phyloP scores from a whole-genome alignment of 306 rosid genomes.

The Vigna trinervia region DNA sequence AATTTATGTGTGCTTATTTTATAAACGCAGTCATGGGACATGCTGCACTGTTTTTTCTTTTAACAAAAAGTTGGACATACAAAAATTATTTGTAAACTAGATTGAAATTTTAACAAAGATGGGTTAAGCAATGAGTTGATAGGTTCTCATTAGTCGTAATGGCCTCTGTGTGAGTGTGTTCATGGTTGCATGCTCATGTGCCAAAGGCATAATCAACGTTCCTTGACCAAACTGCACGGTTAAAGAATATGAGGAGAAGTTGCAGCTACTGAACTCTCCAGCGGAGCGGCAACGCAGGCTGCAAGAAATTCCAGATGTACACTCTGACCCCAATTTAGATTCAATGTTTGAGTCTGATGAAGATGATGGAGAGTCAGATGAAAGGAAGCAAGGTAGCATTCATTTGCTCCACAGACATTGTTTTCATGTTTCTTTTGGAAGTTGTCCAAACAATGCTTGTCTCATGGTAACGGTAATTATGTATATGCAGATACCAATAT shows the following conservation, averaged over 20 bases:
- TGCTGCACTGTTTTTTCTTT: conserved; percentile 27
- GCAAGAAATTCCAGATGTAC: conserved; percentile 67
- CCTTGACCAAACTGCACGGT: conserved; percentile 83
- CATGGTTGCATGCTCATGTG: background rate
- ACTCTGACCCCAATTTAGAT: conserved; percentile 79
- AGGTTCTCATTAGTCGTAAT: conserved; percentile 29
- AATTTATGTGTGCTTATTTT: conserved; percentile 30
- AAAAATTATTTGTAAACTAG: conserved; percentile 26
- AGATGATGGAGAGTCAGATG: conserved; percentile 57
- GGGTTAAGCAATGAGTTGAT: conserved; percentile 34
- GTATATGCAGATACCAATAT: conserved; percentile 66
- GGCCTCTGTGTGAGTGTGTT: conserved; percentile 36
- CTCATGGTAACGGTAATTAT: conserved; percentile 49
- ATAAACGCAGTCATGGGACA: conserved; percentile 32
- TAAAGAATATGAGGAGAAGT: conserved; percentile 73
- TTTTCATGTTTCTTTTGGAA: conserved; percentile 43
- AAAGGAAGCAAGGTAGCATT: conserved; percentile 68
- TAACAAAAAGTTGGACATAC: conserved; percentile 20
- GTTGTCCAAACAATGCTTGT: conserved; percentile 36
- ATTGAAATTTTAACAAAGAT: conserved; percentile 33
- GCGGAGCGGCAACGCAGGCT: conserved; percentile 81
- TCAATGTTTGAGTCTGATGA: conserved; percentile 73
- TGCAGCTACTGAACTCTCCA: conserved; percentile 71
- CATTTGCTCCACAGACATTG: conserved; percentile 38
- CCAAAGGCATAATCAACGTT: conserved; percentile 45